These are phyloP conservation scores for Silybum marianum DNA, from an alignment of 129 eudicot species.

Conservation along the genomic window DNA sequence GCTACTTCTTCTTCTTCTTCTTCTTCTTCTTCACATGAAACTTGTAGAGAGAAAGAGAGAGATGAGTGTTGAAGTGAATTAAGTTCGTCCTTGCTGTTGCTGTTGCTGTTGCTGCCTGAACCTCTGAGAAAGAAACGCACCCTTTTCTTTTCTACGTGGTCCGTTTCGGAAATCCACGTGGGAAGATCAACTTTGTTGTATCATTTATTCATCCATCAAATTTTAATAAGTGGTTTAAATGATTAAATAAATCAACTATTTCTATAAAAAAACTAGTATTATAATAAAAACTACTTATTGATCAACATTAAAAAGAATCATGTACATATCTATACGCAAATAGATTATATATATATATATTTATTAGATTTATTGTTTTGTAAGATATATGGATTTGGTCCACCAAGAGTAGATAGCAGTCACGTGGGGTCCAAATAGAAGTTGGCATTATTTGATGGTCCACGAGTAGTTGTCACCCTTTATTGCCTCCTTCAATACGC, in stretches of 20 bases:
- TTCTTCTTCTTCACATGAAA: conserved; percentile 8
- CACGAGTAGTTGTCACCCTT: neutral
- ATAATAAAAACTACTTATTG: neutral
- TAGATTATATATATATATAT: no score
- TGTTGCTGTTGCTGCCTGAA: neutral
- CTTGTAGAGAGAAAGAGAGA: neutral
- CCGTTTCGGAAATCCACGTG: neutral
- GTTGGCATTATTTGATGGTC: neutral
- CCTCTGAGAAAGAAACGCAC: neutral
- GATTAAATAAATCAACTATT: neutral
- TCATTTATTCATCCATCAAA: neutral
- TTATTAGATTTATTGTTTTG: neutral
- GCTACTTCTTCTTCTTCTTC: neutral
- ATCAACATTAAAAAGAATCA: neutral
- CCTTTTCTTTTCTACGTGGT: neutral
- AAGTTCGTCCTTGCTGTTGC: neutral
- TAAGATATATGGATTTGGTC: neutral
- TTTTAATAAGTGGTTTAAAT: neutral
- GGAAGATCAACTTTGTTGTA: neutral
- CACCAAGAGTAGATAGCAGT: neutral
- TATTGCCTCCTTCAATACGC: neutral
- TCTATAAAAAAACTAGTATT: neutral
- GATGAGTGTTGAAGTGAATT: conserved; percentile 6
- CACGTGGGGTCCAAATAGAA: neutral
- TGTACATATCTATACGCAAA: neutral